Evolutionary conservation across 2,329 filamentous ascomycete species (phyloP), one percentile per base, ranked within the genome.

Genomic region (Fusarium tjaetaba): DNA sequence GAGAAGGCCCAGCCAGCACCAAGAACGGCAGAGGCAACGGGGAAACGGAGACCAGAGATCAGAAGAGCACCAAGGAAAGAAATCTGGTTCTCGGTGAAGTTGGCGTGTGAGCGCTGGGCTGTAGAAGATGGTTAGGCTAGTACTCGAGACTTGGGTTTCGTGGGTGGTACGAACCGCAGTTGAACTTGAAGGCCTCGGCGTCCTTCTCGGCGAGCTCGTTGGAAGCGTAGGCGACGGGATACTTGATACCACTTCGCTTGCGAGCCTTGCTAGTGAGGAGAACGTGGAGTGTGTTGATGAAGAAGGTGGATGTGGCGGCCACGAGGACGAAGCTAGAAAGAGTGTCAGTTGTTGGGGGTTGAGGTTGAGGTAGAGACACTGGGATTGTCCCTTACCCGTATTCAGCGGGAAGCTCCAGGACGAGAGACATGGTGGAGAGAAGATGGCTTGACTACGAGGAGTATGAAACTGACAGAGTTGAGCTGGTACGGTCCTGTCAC

Each of bases 21-120:
- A 34, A 90, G 76, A 15, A 75, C 77, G 24, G 88, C 87, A 36
- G 87, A 83, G 26, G 82, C 80, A 11, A 85, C 65, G 5, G 91
- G 91, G 79, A 84, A 90, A 42, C 81, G 79, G 30, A 91, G 78
- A 38, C 91, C 90, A 15, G 88, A 82, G 74, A 92, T 84, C 68
- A 91, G 79, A 16, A 91, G 82, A 30, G 85, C 81, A 28, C 82
- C 84, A 16, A 92, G 77, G 78, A 88, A 84, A 7, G 88, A 83
- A 14, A 86, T 82, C 41, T 88, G 83, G 81, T 89, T 91, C 84
- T 93, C 91, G 72, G 85, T 85, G 82, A 86, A 92, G 84, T 92
- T 92, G 75, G 84, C 82, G 79, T 93, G 91, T 15, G 89, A 86
- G 53, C 89, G 88, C 77, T 91, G 89, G 59, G 88, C 86, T 88